phyloP scores from a whole-genome alignment of 108 stramenopile species.

The Asterionellopsis glacialis region DNA sequence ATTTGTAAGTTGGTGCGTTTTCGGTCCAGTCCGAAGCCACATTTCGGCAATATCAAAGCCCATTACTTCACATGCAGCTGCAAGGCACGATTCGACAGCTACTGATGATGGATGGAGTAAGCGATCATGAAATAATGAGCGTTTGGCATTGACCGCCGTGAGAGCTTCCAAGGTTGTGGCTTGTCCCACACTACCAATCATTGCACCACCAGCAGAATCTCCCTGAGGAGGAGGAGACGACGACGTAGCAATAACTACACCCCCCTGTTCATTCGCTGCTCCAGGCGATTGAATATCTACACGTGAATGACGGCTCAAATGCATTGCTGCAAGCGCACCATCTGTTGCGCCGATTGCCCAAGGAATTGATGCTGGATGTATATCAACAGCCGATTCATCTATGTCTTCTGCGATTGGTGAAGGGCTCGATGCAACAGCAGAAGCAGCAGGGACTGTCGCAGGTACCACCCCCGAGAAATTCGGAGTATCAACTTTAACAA shows the following conservation, averaged over 20 bases:
- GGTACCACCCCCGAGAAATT: conserved; percentile 2
- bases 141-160: conserved; percentile 19
- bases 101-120: conserved; percentile 50
- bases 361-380: conserved; percentile 17
- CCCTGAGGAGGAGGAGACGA: neutral
- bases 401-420: neutral
- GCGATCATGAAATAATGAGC: conserved; percentile 42
- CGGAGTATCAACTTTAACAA: conserved; percentile 23
- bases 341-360: conserved; percentile 52
- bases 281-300: conserved; percentile 13
- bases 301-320: neutral
- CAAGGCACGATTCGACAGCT: conserved; percentile 64
- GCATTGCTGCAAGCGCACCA: conserved; percentile 29
- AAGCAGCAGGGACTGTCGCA: conserved; percentile 13
- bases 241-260: conserved; percentile 16
- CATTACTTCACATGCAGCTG: conserved; percentile 73
- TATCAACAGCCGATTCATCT: conserved; percentile 1
- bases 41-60: conserved; percentile 93
- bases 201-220: conserved; percentile 8
- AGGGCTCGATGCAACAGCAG: conserved; percentile 6
- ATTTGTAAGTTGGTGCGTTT: conserved; percentile 87
- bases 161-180: conserved; percentile 8
- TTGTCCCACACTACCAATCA: conserved; percentile 21
- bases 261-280: conserved; percentile 24
- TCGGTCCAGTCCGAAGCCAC: conserved; percentile 91